Evolutionary conservation across 331 rosid species (phyloP).

Genomic region (Rosa hybrid): DNA sequence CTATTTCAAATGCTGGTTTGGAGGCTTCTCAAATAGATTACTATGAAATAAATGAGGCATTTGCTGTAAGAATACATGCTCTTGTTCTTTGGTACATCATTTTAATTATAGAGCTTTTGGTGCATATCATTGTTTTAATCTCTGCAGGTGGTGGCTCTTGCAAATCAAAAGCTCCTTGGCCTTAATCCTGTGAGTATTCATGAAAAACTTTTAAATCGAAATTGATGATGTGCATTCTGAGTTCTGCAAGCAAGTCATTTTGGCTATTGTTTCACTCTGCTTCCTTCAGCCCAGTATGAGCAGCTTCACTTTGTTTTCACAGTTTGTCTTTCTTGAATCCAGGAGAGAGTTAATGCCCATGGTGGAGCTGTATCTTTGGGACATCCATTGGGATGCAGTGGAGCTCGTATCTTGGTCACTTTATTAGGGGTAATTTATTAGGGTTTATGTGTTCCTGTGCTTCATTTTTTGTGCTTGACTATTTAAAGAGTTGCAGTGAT

Average conservation of each 20-base stretch:
- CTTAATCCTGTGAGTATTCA: slow-evolving; percentile 77
- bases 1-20: slow-evolving; percentile 83
- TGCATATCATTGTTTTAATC: slow-evolving; percentile 15
- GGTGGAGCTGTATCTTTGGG: slow-evolving; percentile 99
- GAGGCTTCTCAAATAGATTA: slow-evolving; percentile 81
- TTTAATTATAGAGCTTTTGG: slow-evolving; percentile 27
- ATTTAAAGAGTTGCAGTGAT: not conserved
- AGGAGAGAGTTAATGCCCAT: slow-evolving; percentile 74
- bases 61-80: slow-evolving; percentile 60
- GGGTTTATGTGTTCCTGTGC: not conserved
- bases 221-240: slow-evolving; percentile 1
- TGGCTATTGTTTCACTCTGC: slow-evolving; percentile 2
- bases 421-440: slow-evolving; percentile 73
- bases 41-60: slow-evolving; percentile 95
- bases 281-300: slow-evolving; percentile 13
- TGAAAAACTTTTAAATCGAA: not conserved
- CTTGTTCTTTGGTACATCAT: not conserved
- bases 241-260: not conserved
- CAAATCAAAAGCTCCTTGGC: slow-evolving; percentile 84
- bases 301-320: not conserved
- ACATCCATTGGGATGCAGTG: slow-evolving; percentile 96
- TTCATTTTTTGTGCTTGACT: not conserved
- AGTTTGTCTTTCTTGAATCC: slow-evolving; percentile 34
- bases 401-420: slow-evolving; percentile 93
- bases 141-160: slow-evolving; percentile 87